phyloP scores from a whole-genome alignment of 139 green algal species.

The Protoeuglena noctilucae region DNA sequence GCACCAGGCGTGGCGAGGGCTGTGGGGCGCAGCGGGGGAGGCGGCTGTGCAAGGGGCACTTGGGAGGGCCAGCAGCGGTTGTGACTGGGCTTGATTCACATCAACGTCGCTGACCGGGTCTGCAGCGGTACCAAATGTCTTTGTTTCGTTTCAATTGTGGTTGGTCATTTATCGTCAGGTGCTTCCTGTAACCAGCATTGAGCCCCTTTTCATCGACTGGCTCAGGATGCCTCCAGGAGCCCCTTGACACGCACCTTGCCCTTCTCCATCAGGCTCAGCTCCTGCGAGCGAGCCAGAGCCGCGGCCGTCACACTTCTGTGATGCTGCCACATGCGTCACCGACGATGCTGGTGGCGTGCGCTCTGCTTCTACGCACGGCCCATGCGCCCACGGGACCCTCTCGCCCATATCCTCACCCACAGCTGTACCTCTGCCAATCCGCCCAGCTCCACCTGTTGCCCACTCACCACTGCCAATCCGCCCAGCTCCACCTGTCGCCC shows the following conservation, averaged over 20 bases:
- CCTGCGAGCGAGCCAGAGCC: slow-evolving; percentile 13
- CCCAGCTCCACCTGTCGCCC: slow-evolving; percentile 18
- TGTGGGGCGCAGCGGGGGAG: too few species aligned
- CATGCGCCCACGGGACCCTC: slow-evolving; percentile 3
- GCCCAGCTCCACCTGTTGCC: slow-evolving; percentile 16
- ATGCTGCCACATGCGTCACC: background rate
- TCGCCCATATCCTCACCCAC: background rate
- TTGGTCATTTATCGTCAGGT: too few species aligned
- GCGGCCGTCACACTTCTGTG: background rate
- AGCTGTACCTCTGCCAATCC: background rate
- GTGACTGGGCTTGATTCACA: too few species aligned
- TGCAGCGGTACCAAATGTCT: too few species aligned
- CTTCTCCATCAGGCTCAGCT: slow-evolving; percentile 69
- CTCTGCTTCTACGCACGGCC: background rate
- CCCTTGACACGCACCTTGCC: slow-evolving; percentile 80
- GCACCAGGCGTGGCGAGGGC: too few species aligned
- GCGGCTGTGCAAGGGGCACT: too few species aligned
- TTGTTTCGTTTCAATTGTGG: too few species aligned
- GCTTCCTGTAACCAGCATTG: too few species aligned
- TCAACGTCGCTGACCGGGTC: too few species aligned
- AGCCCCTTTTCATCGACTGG: too few species aligned
- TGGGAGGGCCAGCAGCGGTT: too few species aligned
- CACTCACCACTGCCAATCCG: background rate
- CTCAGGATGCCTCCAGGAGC: slow-evolving; percentile 49
- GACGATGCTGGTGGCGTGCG: background rate